A percentile compares a stretch with the other conserved stretches of the same genome.
phyloP scores from a whole-genome alignment of 2,329 filamentous ascomycete genomes.

The Penicillium sp. region DNA sequence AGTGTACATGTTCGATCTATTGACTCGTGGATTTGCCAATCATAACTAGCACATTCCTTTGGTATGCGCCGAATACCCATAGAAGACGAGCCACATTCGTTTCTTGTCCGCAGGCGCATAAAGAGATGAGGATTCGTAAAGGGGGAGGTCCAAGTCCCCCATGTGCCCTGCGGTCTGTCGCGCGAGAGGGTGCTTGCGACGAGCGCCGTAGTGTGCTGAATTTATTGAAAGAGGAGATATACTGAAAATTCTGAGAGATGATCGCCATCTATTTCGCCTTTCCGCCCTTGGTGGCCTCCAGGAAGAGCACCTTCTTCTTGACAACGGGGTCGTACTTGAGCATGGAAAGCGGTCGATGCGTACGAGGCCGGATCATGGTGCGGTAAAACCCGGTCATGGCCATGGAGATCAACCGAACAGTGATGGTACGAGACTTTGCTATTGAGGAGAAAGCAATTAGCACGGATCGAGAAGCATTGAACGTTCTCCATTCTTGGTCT shows the following conservation, averaged over 20 bases:
- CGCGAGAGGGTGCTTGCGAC: too few species aligned
- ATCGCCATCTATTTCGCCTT: constrained; percentile 39
- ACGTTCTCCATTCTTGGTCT: neutral
- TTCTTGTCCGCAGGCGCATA: too few species aligned
- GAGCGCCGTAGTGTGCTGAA: too few species aligned
- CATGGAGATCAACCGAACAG: constrained; percentile 95
- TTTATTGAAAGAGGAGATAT: neutral
- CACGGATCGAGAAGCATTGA: neutral
- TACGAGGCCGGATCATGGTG: constrained; percentile 76
- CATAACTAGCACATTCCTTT: too few species aligned
- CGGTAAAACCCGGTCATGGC: constrained; percentile 98
- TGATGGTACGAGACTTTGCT: constrained; percentile 88
- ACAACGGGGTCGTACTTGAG: constrained; percentile 98
- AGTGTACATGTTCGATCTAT: constrained; percentile 8
- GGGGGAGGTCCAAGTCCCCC: too few species aligned
- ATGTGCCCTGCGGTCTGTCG: too few species aligned
- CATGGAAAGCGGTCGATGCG: constrained; percentile 83
- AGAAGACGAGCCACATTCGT: too few species aligned
- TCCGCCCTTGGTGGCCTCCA: constrained; percentile 80
- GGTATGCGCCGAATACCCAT: too few species aligned
- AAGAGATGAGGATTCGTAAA: too few species aligned
- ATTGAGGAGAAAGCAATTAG: constrained; percentile 14
- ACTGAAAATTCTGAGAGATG: neutral
- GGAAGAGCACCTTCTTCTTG: constrained; percentile 89
- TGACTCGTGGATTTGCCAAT: too few species aligned